Evolutionary conservation across 129 eudicot genomes (phyloP), one percentile per base, ranked within the genome.

Genomic region (Flaveria bidentis): DNA sequence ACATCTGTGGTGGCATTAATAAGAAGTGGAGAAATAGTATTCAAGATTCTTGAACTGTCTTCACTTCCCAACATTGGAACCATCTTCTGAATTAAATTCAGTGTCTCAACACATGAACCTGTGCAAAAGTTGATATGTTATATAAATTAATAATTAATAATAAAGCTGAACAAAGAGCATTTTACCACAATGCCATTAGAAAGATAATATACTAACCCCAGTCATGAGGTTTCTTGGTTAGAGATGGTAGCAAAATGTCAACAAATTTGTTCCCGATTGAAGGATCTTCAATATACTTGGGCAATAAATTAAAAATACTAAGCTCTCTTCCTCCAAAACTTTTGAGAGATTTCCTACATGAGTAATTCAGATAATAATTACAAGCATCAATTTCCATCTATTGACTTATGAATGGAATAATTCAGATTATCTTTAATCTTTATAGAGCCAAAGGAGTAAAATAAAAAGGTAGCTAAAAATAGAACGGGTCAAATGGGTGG

Each of bases 211-310:
- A 47, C 90, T 69, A 70, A 93, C 98, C 97, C 71, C 84, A 77
- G 71, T 84, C 78, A 50, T 68, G 82, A 33, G 66, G 78, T 75
- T 72, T 82, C 82, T 81, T 89, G 51, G 85, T 53, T 36, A 91
- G 82, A 70, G 90, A 85, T 10, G 93, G 93, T 79, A 91, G 91
- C 81, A 93, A 72, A 71, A 93, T 84, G 78, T 90, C 98, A 81
- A 93, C 83, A 53, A 93, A 88, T 58, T 77, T 85, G 67, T 66
- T 71, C 74, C 91, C 96, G 5, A 80, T 71, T 44, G 74, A 69
- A 77, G 91, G 82, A 81, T 91, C 89, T 79, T 80, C 80, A 20
- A 91, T 88, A 73, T 87, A 91, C 70, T 81, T 84, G 9, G 93
- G 80, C 57, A 93, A 66, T 69, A 93, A 76, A 39, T 78, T 93